Base-by-base conservation (phyloP, 495 filamentous ascomycete genomes). In the Arthonia radiata region DNA sequence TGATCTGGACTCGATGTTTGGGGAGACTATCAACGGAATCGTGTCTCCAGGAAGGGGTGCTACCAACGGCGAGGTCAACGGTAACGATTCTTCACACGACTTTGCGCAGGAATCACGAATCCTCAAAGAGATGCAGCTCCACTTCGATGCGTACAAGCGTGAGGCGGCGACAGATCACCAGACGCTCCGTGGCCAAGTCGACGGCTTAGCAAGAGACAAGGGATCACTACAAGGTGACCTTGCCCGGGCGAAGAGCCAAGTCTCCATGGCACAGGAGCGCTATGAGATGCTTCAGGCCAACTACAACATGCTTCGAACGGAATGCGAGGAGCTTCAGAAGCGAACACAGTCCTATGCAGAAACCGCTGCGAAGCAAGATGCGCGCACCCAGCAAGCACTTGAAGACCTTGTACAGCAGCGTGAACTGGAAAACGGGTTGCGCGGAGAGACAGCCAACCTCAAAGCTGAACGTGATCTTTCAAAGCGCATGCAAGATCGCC, bases 281-380 rank as follows among this genome's bases (percentile, higher is more conserved):
- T 80, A 75, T 26, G 75, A 86, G 37, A 73, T 93, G 53, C 64
- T 92, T n/a, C 76, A 90, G 31, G 67, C 64, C 13, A 93, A 92
- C 39, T 83, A 75, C 42, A 56, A 58, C 28, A 71, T 78, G 48
- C 50, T 81, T 3, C 73, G 89, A 44, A 67, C 43, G 26, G 86
- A 94, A 47, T 90, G 90, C 31, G 48, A 48, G 15, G 78, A 91
- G 38, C 48, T 94, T 7, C 74, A 83, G 40, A 81, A 76, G 49
- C 62, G 80, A 17, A 69, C 63, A 16, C 66, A 79, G 28, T 44
- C 54, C 3, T 48, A 89, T 30, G 67, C 76, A 0, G 83, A 94
- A 36, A 67, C 61, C 23, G 71, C 77, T 8, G 78, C 78, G 13
- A 83, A 79, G 41, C 80, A 90, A 37, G 86, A 99, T 31, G 49